These are phyloP conservation scores for Stentor roeselii DNA, from an alignment of 73 alveolate genomes.

Conservation along the genomic window DNA sequence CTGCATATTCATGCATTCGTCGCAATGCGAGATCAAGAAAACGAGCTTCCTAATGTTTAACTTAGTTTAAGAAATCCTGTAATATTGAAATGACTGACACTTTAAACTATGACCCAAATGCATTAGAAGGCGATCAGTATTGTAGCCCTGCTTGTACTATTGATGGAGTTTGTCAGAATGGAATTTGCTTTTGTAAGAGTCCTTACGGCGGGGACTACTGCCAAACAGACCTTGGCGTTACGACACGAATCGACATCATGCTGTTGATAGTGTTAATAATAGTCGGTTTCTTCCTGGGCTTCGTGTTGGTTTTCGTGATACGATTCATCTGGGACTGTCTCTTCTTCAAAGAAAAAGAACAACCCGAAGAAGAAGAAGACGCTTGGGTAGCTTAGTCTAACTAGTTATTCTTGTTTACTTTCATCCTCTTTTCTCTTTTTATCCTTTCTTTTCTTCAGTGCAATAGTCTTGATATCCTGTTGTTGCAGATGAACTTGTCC, in stretches of 20 bases:
- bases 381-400: neutral
- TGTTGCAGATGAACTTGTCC: slow-evolving; percentile 69
- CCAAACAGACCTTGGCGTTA: neutral
- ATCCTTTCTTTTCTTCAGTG: slow-evolving; percentile 52
- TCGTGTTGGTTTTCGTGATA: neutral
- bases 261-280: neutral
- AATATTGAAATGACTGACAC: too few species aligned
- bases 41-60: neutral
- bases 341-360: neutral
- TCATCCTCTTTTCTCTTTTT: slow-evolving; percentile 22
- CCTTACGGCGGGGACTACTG: neutral
- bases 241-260: neutral
- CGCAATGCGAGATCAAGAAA: neutral
- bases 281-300: neutral
- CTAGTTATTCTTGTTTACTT: too few species aligned
- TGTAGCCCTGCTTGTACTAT: neutral
- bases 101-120: neutral
- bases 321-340: neutral
- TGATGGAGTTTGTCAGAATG: neutral
- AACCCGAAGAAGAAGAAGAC: neutral
- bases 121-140: neutral
- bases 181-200: neutral
- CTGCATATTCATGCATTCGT: slow-evolving; percentile 12
- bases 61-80: too few species aligned
- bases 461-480: slow-evolving; percentile 64